A percentile compares a stretch with the other conserved stretches of the same genome.
phyloP scores from a whole-genome alignment of 2,329 filamentous ascomycete species.

The Trichoderma lentiforme region DNA sequence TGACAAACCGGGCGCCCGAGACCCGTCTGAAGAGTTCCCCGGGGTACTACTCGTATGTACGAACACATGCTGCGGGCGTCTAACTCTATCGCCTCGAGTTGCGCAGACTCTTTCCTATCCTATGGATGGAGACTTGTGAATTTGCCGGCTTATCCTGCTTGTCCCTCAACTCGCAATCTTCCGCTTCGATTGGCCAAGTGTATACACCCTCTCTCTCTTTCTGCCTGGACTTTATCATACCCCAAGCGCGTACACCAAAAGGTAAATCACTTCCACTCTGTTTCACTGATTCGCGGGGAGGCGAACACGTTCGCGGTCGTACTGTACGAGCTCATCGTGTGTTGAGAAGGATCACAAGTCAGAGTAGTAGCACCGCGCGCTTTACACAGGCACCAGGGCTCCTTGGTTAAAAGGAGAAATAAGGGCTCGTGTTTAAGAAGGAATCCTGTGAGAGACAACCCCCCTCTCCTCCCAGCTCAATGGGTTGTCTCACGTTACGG shows the following conservation, averaged over 20 bases:
- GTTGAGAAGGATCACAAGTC: background rate
- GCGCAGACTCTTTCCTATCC: background rate
- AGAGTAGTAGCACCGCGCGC: background rate
- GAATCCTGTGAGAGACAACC: background rate
- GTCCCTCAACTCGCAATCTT: background rate
- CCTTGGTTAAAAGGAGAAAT: background rate
- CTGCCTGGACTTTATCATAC: background rate
- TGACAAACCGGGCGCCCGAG: slow-evolving; percentile 1
- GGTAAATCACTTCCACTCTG: background rate
- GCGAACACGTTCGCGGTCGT: background rate
- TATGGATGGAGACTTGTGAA: background rate
- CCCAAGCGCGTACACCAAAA: background rate
- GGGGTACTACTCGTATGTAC: background rate
- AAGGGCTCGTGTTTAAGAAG: background rate
- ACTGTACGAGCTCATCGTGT: background rate
- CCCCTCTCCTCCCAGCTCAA: background rate
- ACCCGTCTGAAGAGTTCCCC: background rate
- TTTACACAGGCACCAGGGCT: background rate
- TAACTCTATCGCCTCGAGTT: background rate
- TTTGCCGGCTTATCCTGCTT: background rate
- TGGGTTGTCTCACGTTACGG: background rate
- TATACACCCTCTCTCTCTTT: background rate
- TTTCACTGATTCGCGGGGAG: background rate
- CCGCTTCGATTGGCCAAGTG: background rate
- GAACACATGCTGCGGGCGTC: background rate